Evolutionary conservation across 768 basidiomycete genomes (phyloP).

Genomic region (Collybia mongolica): DNA sequence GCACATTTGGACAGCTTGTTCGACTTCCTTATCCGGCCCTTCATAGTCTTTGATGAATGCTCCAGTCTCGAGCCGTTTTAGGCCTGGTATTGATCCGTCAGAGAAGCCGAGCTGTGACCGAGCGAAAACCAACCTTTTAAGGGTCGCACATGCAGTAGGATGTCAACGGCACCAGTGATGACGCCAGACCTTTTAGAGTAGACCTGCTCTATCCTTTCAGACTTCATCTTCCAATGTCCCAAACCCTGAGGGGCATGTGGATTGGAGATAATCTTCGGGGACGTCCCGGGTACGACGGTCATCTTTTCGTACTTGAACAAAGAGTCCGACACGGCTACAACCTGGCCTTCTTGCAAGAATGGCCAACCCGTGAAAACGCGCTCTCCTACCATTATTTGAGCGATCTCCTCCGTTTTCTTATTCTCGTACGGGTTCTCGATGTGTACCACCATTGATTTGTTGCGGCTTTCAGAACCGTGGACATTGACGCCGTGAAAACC

Average conservation of each 20-base stretch:
- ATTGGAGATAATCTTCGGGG: conserved; percentile 59
- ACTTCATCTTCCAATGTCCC: conserved; percentile 76
- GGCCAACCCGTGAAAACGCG: conserved; percentile 89
- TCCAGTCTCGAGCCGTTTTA: conserved; percentile 86
- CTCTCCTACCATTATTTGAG: conserved; percentile 70
- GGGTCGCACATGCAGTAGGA: conserved; percentile 86
- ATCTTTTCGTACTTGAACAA: conserved; percentile 84
- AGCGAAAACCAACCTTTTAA: conserved; percentile 67
- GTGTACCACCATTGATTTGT: conserved; percentile 91
- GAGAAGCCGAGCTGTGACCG: neutral
- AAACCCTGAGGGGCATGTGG: conserved; percentile 72
- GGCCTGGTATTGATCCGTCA: conserved; percentile 44
- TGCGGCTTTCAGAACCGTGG: conserved; percentile 85
- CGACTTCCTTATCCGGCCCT: conserved; percentile 72
- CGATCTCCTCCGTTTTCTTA: conserved; percentile 70
- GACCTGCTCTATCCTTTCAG: conserved; percentile 75
- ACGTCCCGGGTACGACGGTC: conserved; percentile 45
- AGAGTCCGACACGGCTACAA: conserved; percentile 83
- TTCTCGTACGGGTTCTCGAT: conserved; percentile 74
- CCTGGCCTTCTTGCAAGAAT: conserved; percentile 89
- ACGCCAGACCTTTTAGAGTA: conserved; percentile 92
- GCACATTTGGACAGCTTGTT: conserved; percentile 86
- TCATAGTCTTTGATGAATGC: conserved; percentile 97
- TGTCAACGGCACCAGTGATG: conserved; percentile 75
- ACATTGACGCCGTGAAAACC: conserved; percentile 92